phyloP scores from a whole-genome alignment of 2,329 filamentous ascomycete species.

The Aspergillus novoparasiticus region DNA sequence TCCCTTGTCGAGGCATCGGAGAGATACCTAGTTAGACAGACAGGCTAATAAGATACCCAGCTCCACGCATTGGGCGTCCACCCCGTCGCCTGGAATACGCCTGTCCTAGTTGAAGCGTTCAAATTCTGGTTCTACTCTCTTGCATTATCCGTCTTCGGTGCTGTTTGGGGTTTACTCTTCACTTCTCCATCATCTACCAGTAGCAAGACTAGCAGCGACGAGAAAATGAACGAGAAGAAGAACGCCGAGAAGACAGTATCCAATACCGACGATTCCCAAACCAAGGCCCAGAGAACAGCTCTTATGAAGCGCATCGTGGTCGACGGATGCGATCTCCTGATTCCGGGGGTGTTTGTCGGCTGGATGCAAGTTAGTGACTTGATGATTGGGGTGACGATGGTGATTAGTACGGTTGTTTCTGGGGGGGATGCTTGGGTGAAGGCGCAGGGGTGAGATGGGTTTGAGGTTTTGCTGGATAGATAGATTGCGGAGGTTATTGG shows the following conservation, averaged over 20 bases:
- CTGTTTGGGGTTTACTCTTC: constrained; percentile 26
- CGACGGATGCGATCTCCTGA: constrained; percentile 63
- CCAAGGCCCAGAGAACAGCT: constrained; percentile 8
- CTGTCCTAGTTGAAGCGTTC: constrained; percentile 62
- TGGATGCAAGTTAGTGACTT: constrained; percentile 60
- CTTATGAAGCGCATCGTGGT: constrained; percentile 56
- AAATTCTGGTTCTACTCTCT: constrained; percentile 71
- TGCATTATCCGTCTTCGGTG: constrained; percentile 50
- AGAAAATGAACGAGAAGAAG: constrained; percentile 9
- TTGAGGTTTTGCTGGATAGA: not conserved
- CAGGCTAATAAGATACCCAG: constrained; percentile 31
- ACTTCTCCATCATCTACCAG: constrained; percentile 12
- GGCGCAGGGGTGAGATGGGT: not conserved
- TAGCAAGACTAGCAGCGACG: constrained; percentile 17
- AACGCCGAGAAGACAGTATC: constrained; percentile 28
- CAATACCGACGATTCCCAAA: constrained; percentile 19
- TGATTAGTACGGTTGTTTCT: constrained; percentile 64
- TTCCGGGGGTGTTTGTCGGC: constrained; percentile 63
- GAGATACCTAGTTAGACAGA: not conserved
- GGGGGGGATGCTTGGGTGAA: constrained; percentile 61
- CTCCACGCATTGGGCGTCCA: constrained; percentile 56
- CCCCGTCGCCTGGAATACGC: constrained; percentile 44
- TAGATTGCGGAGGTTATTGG: not conserved
- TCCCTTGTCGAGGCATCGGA: not conserved
- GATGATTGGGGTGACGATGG: constrained; percentile 60